These are phyloP conservation scores for Thermoascus crustaceus DNA, from an alignment of 2,329 filamentous ascomycete species.

Conservation along the genomic window DNA sequence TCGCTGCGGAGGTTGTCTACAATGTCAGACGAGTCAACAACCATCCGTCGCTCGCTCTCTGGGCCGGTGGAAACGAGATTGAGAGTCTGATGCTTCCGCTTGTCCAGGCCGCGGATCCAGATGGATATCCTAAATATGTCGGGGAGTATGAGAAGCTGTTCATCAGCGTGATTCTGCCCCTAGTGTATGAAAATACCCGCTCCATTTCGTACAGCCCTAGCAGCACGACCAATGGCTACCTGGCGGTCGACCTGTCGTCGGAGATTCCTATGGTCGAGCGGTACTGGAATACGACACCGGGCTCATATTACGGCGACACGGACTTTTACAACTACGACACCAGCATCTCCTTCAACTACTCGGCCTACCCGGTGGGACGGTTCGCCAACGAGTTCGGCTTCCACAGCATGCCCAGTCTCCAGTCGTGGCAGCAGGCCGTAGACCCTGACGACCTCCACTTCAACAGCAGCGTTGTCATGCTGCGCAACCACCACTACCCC, in stretches of 20 bases:
- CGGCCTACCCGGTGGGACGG: constrained; percentile 48
- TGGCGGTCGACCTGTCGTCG: constrained; percentile 45
- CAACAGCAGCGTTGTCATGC: constrained; percentile 48
- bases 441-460: constrained; percentile 46
- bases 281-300: constrained; percentile 47
- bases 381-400: constrained; percentile 59
- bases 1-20: constrained; percentile 49
- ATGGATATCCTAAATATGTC: constrained; percentile 35
- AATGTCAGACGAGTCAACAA: constrained; percentile 55
- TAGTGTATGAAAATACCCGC: constrained; percentile 50
- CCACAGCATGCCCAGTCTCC: constrained; percentile 54
- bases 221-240: constrained; percentile 53
- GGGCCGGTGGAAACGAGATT: constrained; percentile 53
- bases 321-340: constrained; percentile 54
- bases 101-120: constrained; percentile 38
- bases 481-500: constrained; percentile 54
- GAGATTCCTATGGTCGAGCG: constrained; percentile 48
- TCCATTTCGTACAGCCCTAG: constrained; percentile 55
- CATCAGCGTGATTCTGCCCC: constrained; percentile 46
- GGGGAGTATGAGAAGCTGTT: constrained; percentile 53
- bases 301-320: constrained; percentile 52
- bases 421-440: constrained; percentile 50
- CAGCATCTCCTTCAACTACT: constrained; percentile 45
- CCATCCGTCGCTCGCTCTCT: constrained; percentile 49
- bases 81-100: constrained; percentile 46